These are phyloP conservation scores for Xanthoparmelia taractica DNA, from an alignment of 495 filamentous ascomycete species.

Conservation along the genomic window DNA sequence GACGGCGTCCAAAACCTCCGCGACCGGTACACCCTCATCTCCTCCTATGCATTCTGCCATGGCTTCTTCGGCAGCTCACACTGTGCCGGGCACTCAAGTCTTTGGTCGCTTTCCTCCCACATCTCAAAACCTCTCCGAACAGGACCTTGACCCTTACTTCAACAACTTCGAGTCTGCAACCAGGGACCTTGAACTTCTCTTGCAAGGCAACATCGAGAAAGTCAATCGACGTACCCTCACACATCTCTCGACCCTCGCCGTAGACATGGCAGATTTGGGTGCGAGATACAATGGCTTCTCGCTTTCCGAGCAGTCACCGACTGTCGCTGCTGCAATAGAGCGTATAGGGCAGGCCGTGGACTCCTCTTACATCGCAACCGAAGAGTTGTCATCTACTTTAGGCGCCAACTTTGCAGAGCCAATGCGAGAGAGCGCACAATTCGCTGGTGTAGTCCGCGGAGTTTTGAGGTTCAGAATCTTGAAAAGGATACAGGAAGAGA, in stretches of 20 bases:
- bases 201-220: conserved; percentile 90
- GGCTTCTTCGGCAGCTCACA: conserved; percentile 49
- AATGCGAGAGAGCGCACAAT: conserved; percentile 94
- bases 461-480: conserved; percentile 82
- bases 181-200: conserved; percentile 73
- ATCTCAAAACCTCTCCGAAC: conserved; percentile 65
- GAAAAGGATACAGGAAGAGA: conserved; percentile 93
- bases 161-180: conserved; percentile 81
- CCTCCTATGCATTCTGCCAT: conserved; percentile 38
- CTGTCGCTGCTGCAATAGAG: conserved; percentile 89
- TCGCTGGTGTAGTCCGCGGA: conserved; percentile 83
- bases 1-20: conserved; percentile 41
- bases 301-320: conserved; percentile 77
- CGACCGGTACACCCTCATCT: conserved; percentile 46
- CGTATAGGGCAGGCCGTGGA: conserved; percentile 90
- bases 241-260: conserved; percentile 71
- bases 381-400: conserved; percentile 74
- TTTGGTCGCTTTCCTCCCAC: conserved; percentile 79
- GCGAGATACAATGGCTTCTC: conserved; percentile 96
- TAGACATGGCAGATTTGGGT: conserved; percentile 85
- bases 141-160: conserved; percentile 93
- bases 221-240: conserved; percentile 84
- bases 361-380: conserved; percentile 90
- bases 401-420: conserved; percentile 91
- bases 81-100: conserved; percentile 53